These are phyloP conservation scores for Kodamaea neixiangensis DNA, from an alignment of 805 yeast genomes.

Conservation along the genomic window DNA sequence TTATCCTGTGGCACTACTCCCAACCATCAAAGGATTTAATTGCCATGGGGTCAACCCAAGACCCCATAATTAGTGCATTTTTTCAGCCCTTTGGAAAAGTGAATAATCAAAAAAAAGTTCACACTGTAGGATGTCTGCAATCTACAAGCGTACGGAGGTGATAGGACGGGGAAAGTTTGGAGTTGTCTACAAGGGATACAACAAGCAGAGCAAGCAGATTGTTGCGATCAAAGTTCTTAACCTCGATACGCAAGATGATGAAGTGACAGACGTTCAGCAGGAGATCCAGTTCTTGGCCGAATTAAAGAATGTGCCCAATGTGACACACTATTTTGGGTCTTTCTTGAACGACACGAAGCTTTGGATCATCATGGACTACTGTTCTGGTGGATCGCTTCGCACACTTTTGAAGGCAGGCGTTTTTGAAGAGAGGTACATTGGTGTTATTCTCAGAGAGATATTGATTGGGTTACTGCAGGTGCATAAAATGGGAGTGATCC, in stretches of 20 bases:
- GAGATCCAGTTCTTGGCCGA: slow-evolving; percentile 87
- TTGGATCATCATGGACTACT: slow-evolving; percentile 97
- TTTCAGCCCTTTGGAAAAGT: background rate
- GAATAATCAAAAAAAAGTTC: background rate
- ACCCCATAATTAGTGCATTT: background rate
- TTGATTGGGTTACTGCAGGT: slow-evolving; percentile 76
- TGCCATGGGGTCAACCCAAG: too few relatives aligned
- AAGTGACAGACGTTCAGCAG: slow-evolving; percentile 89
- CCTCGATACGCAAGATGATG: slow-evolving; percentile 91
- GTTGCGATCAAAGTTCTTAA: slow-evolving; percentile 93
- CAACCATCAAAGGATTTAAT: too few relatives aligned
- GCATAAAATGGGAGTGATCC: slow-evolving; percentile 89
- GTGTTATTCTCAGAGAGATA: slow-evolving; percentile 83
- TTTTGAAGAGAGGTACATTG: slow-evolving; percentile 79
- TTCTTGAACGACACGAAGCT: slow-evolving; percentile 84
- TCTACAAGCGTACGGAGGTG: slow-evolving; percentile 81
- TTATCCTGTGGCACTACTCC: too few relatives aligned
- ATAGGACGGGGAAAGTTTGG: slow-evolving; percentile 98
- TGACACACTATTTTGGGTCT: slow-evolving; percentile 90
- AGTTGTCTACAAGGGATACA: slow-evolving; percentile 85
- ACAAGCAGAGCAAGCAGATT: slow-evolving; percentile 67
- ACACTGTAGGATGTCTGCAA: slow-evolving; percentile 8
- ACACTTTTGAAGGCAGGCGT: slow-evolving; percentile 84
- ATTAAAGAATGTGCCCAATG: slow-evolving; percentile 82
- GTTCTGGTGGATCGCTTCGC: slow-evolving; percentile 94